These are phyloP conservation scores for Pyrus bretschneideri DNA, from an alignment of 306 rosid species.

Conservation along the genomic window DNA sequence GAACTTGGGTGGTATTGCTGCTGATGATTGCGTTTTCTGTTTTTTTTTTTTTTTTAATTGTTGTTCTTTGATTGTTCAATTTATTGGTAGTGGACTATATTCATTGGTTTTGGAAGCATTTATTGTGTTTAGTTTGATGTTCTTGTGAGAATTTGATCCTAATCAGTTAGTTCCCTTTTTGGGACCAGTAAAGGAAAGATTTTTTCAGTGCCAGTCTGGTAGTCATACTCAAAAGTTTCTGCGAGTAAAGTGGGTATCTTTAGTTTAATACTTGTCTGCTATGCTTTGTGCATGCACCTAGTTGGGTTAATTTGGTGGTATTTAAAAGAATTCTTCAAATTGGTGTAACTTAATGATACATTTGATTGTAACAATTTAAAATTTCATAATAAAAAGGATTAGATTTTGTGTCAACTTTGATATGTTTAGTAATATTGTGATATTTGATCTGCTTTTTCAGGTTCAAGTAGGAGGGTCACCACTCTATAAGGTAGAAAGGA, in stretches of 20 bases:
- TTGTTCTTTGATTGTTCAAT: neutral
- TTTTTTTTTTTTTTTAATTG: neutral
- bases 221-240: neutral
- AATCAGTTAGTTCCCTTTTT: neutral
- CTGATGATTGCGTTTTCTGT: neutral
- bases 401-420: neutral
- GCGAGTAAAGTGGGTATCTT: neutral
- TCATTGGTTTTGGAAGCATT: neutral
- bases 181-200: neutral
- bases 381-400: neutral
- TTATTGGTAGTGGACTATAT: neutral
- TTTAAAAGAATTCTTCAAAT: neutral
- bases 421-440: neutral
- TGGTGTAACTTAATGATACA: neutral
- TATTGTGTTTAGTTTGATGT: neutral
- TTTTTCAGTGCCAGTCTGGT: neutral
- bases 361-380: neutral
- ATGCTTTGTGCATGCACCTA: neutral
- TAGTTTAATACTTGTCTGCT: neutral
- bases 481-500: constrained; percentile 65
- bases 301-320: neutral
- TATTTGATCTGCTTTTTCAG: constrained; percentile 15
- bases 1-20: neutral
- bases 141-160: neutral
- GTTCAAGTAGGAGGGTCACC: constrained; percentile 96